phyloP scores from a whole-genome alignment of 768 basidiomycete species.

The Grammothele lineata region DNA sequence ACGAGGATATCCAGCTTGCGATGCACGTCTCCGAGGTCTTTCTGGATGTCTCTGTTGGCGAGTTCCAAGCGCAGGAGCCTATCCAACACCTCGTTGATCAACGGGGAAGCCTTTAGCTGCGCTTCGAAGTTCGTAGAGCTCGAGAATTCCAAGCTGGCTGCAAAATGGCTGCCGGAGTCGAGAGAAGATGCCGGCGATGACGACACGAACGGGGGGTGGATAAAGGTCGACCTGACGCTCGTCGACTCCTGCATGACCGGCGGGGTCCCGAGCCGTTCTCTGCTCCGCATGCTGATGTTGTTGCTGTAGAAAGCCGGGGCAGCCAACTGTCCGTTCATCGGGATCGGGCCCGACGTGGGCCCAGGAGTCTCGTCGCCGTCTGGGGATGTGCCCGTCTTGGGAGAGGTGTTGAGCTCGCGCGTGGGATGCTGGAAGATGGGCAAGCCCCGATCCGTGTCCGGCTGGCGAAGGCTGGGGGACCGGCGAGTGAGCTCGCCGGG shows the following conservation, averaged over 20 bases:
- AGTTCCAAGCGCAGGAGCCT: conserved; percentile 70
- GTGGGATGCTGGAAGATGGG: conserved; percentile 20
- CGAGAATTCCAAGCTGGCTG: conserved; percentile 42
- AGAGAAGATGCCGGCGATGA: conserved; percentile 77
- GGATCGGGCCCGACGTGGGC: conserved; percentile 21
- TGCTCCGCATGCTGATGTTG: conserved; percentile 31
- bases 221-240: conserved; percentile 38
- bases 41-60: conserved; percentile 66
- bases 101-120: conserved; percentile 71
- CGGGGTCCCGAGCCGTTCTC: conserved; percentile 41
- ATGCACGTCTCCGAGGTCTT: conserved; percentile 67
- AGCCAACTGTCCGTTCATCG: conserved; percentile 24
- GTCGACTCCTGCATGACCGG: conserved; percentile 35
- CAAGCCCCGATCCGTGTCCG: conserved; percentile 43
- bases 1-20: conserved; percentile 76
- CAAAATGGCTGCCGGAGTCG: conserved; percentile 66
- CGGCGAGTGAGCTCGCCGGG: conserved; percentile 35
- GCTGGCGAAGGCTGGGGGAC: conserved; percentile 41
- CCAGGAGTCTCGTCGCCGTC: conserved; percentile 51
- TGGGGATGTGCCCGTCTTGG: conserved; percentile 47
- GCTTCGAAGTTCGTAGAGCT: conserved; percentile 50
- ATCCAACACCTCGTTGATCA: conserved; percentile 73
- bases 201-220: conserved; percentile 47
- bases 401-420: conserved; percentile 34
- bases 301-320: conserved; percentile 34